Evolutionary conservation across 129 eudicot species (phyloP).

Genomic region (Arctium minus): DNA sequence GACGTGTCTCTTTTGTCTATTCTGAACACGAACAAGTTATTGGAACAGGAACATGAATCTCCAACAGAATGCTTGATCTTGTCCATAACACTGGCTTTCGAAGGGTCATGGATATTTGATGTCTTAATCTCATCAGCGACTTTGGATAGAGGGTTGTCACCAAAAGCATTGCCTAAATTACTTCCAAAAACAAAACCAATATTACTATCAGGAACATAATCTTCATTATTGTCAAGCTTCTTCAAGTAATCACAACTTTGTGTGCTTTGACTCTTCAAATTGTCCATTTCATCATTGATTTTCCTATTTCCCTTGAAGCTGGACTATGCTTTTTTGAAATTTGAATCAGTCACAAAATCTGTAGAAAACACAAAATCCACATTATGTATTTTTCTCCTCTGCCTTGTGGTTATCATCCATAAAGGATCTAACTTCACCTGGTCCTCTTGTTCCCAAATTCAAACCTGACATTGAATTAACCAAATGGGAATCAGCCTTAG

Average conservation of each 20-base stretch:
- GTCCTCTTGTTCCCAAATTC: conserved; percentile 20
- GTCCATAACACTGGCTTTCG: conserved; percentile 15
- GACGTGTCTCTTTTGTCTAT: conserved; percentile 24
- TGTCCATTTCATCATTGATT: conserved; percentile 13
- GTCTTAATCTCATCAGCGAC: conserved; percentile 45
- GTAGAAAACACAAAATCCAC: conserved; percentile 37
- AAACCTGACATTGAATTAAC: conserved; percentile 15
- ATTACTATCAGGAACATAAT: conserved; percentile 13
- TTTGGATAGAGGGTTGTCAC: conserved; percentile 22
- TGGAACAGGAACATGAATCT: conserved; percentile 10
- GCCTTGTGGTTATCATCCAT: conserved; percentile 17
- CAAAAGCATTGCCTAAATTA: conserved; percentile 19
- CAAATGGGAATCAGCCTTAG: conserved; percentile 12
- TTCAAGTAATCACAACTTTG: conserved; percentile 18
- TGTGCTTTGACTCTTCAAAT: conserved; percentile 16
- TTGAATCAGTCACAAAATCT: conserved; percentile 10
- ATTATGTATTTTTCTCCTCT: conserved; percentile 19
- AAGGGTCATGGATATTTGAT: conserved; percentile 36
- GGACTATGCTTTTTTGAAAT: conserved; percentile 5
- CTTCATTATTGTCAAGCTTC: conserved; percentile 13
- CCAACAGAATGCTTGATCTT: conserved; percentile 3
- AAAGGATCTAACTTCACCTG: background rate
- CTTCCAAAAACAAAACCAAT: conserved; percentile 22
- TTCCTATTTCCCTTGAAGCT: conserved; percentile 25
- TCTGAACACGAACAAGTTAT: conserved; percentile 38